phyloP scores from a whole-genome alignment of 2,329 filamentous ascomycete species.

The Cryphonectria nitschkei region DNA sequence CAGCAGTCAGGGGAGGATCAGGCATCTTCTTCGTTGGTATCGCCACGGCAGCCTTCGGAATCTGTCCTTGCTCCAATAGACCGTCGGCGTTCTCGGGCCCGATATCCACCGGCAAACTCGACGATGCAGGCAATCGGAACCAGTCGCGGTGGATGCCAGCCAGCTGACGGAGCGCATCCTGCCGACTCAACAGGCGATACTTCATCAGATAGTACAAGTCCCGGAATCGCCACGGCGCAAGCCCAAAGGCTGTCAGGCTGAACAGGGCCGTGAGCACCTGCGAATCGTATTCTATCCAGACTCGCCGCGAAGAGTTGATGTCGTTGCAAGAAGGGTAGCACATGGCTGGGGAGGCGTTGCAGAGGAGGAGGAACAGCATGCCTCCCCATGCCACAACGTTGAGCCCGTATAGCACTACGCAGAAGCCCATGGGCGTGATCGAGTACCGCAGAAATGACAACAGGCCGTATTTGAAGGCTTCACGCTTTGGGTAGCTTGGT shows the following conservation, averaged over 20 bases:
- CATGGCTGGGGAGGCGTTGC: conserved; percentile 75
- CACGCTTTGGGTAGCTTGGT: conserved; percentile 61
- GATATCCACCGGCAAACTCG: conserved; percentile 56
- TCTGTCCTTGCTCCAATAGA: conserved; percentile 37
- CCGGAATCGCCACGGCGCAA: conserved; percentile 82
- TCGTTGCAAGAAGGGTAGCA: conserved; percentile 71
- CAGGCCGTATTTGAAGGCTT: conserved; percentile 61
- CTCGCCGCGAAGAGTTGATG: conserved; percentile 74
- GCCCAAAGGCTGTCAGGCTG: conserved; percentile 83
- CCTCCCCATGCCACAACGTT: conserved; percentile 89
- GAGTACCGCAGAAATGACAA: conserved; percentile 73
- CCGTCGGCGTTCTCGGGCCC: conserved; percentile 57
- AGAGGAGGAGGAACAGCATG: conserved; percentile 85
- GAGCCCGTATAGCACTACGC: conserved; percentile 77
- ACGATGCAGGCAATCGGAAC: conserved; percentile 73
- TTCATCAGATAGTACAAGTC: conserved; percentile 75
- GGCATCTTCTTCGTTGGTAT: conserved; percentile 67
- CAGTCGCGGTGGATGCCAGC: conserved; percentile 76
- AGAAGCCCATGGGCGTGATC: conserved; percentile 74
- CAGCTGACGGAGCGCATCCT: conserved; percentile 65
- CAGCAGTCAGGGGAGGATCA: conserved; percentile 70
- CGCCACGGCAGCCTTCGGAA: conserved; percentile 57
- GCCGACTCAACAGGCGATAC: conserved; percentile 60
- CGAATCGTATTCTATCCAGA: conserved; percentile 84
- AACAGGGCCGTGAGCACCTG: conserved; percentile 85